These are phyloP conservation scores for Microbotryomycetes sp. DNA, from an alignment of 1,284 basidiomycete genomes.

Conservation along the genomic window DNA sequence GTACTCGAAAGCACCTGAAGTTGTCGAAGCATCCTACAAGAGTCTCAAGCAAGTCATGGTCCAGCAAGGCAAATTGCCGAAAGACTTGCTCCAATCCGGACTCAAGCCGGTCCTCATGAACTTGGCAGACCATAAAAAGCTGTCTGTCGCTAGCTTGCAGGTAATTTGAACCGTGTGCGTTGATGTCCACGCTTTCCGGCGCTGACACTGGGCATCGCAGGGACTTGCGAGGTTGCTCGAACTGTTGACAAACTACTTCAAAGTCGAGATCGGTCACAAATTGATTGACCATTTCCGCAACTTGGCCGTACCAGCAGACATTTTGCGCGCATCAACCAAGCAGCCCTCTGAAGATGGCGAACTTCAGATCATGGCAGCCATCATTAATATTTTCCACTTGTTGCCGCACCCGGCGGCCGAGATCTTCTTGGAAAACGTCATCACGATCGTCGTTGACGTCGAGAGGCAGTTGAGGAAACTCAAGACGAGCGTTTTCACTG, in stretches of 20 bases:
- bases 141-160: slow-evolving; percentile 84
- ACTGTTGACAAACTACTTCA: slow-evolving; percentile 97
- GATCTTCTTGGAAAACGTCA: slow-evolving; percentile 80
- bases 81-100: slow-evolving; percentile 90
- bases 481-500: slow-evolving; percentile 83
- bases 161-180: not conserved
- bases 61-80: slow-evolving; percentile 86
- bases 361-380: slow-evolving; percentile 83
- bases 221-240: slow-evolving; percentile 92
- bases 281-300: slow-evolving; percentile 90
- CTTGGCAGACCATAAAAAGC: slow-evolving; percentile 86
- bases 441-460: slow-evolving; percentile 84
- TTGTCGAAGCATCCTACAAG: slow-evolving; percentile 93
- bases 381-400: slow-evolving; percentile 95
- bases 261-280: slow-evolving; percentile 98
- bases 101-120: slow-evolving; percentile 96
- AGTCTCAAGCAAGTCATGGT: slow-evolving; percentile 82
- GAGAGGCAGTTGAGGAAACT: slow-evolving; percentile 88
- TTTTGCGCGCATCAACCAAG: slow-evolving; percentile 69
- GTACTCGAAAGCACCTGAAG: slow-evolving; percentile 85
- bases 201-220: slow-evolving; percentile 41
- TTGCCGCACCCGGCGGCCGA: slow-evolving; percentile 79
- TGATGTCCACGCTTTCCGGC: not conserved
- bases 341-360: slow-evolving; percentile 77
- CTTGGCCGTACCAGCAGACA: slow-evolving; percentile 70